Percentiles rank a stretch among this genome's conserved stretches.
Evolutionary conservation across 805 yeast genomes (phyloP).

Genomic region (Pichia californica): DNA sequence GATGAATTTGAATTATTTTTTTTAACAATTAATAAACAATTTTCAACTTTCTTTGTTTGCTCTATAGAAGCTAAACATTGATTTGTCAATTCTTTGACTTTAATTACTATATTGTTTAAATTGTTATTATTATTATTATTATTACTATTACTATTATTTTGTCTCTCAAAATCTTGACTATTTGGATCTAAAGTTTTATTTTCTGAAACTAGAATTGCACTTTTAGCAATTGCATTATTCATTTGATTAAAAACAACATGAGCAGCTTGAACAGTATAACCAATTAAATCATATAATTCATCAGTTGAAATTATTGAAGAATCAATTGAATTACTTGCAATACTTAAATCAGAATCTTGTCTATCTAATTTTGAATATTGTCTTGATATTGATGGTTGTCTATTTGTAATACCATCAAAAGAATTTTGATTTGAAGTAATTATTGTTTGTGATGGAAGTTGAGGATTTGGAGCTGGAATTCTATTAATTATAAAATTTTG

Average conservation of each 20-base stretch:
- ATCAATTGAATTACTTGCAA: slow-evolving; percentile 10
- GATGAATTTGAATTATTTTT: slow-evolving; percentile 15
- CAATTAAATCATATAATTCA: slow-evolving; percentile 26
- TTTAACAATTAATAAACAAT: slow-evolving; percentile 45
- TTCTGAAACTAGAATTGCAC: slow-evolving; percentile 50
- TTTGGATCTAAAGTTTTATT: slow-evolving; percentile 4
- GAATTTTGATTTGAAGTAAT: no score
- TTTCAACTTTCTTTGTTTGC: slow-evolving; percentile 60
- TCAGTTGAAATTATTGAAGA: slow-evolving; percentile 12
- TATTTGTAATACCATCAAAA: not conserved
- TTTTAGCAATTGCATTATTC: slow-evolving; percentile 58
- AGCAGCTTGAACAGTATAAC: slow-evolving; percentile 41
- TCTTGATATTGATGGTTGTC: slow-evolving; percentile 1
- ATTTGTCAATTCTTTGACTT: slow-evolving; percentile 68
- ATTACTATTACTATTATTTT: not conserved
- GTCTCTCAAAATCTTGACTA: not conserved
- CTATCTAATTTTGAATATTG: slow-evolving; percentile 18
- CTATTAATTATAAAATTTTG: not conserved
- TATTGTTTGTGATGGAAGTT: slow-evolving; percentile 1
- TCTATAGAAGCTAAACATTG: slow-evolving; percentile 80
- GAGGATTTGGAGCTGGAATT: slow-evolving; percentile 2
- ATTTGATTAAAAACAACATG: slow-evolving; percentile 73
- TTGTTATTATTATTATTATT: not conserved
- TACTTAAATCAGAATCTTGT: slow-evolving; percentile 27
- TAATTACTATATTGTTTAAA: slow-evolving; percentile 40